These are phyloP conservation scores for Solanum etuberosum DNA, from an alignment of 257 asterid species.

Conservation along the genomic window DNA sequence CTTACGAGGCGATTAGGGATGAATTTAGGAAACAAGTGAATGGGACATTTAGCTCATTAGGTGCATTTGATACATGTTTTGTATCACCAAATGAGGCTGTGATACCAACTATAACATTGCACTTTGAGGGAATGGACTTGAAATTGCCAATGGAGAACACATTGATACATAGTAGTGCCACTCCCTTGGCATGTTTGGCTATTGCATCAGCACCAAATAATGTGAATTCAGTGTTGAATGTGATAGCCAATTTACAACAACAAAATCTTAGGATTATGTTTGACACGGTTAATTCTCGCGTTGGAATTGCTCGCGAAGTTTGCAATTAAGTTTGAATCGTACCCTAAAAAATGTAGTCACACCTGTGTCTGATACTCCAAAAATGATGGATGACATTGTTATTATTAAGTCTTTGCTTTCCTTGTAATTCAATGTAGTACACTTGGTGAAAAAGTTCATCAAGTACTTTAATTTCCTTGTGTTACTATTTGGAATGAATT, in stretches of 20 bases:
- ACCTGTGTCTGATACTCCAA: neutral
- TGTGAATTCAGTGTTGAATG: conserved; percentile 70
- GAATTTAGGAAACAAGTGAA: conserved; percentile 45
- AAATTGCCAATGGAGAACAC: conserved; percentile 49
- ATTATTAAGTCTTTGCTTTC: neutral
- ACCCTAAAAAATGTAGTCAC: neutral
- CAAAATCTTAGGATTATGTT: conserved; percentile 75
- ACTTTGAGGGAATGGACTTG: conserved; percentile 49
- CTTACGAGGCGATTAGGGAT: conserved; percentile 49
- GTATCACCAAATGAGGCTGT: conserved; percentile 20
- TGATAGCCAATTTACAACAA: conserved; percentile 75
- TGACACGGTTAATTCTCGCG: conserved; percentile 53
- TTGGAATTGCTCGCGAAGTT: conserved; percentile 60
- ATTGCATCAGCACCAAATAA: conserved; percentile 62
- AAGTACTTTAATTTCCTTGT: neutral
- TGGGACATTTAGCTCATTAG: conserved; percentile 40
- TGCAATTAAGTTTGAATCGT: conserved; percentile 24
- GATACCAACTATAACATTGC: conserved; percentile 32
- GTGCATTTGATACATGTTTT: conserved; percentile 72
- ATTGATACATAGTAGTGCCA: conserved; percentile 46
- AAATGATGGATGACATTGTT: neutral
- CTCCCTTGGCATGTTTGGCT: conserved; percentile 64
- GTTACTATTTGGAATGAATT: neutral
- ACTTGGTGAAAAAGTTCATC: neutral
- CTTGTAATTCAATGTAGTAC: neutral